Conservation (phyloP, 2,329 filamentous ascomycete genomes). For the Apiospora aurea region DNA sequence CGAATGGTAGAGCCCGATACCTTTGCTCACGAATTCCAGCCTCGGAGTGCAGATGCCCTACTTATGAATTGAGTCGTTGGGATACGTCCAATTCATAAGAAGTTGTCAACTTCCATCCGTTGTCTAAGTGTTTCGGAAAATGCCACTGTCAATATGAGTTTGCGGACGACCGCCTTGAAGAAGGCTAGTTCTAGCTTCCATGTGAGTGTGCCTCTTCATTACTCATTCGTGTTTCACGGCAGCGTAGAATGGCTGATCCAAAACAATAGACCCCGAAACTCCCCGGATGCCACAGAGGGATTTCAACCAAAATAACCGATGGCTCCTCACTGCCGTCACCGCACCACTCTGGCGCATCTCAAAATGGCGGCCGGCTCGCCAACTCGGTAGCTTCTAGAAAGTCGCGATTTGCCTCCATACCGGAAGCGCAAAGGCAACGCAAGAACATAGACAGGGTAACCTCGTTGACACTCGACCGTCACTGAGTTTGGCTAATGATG, state of each 20-base stretch:
- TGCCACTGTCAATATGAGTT: slow-evolving; percentile 47
- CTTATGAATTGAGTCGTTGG: not conserved
- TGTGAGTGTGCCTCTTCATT: slow-evolving; percentile 36
- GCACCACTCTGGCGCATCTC: slow-evolving; percentile 33
- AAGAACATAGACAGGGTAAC: slow-evolving; percentile 56
- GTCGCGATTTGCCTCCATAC: slow-evolving; percentile 48
- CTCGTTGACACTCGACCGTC: slow-evolving; percentile 21
- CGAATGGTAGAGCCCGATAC: not conserved
- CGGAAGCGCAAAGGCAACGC: slow-evolving; percentile 54
- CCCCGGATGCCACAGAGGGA: slow-evolving; percentile 16
- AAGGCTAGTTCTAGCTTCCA: slow-evolving; percentile 46
- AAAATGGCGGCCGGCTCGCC: slow-evolving; percentile 35
- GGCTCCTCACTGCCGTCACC: slow-evolving; percentile 35
- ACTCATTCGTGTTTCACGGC: not conserved
- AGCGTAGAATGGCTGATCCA: not conserved
- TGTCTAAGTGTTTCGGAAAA: slow-evolving; percentile 22
- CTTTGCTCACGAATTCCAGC: not conserved
- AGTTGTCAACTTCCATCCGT: not conserved
- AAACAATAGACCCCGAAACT: not conserved
- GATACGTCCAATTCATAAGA: not conserved
- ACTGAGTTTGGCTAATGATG: slow-evolving; percentile 21
- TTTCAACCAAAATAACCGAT: slow-evolving; percentile 29
- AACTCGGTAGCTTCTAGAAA: slow-evolving; percentile 37
- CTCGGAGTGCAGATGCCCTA: not conserved
- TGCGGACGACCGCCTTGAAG: slow-evolving; percentile 48